phyloP scores from a whole-genome alignment of 225 moss, liverwort and hornwort species.

The Pleurozium schreberi region DNA sequence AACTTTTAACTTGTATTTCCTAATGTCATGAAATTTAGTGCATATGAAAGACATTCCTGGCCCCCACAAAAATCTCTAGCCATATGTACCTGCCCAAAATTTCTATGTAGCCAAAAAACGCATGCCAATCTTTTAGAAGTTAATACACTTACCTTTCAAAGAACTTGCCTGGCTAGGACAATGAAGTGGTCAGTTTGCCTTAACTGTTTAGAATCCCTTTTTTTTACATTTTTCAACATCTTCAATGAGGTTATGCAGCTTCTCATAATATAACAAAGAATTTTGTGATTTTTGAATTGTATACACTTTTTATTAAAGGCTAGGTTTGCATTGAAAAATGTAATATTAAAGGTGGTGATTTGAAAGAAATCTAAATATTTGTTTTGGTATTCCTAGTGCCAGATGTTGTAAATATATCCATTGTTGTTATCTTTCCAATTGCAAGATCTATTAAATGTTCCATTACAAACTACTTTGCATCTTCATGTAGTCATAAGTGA shows the following conservation, averaged over 20 bases:
- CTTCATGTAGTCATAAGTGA: neutral
- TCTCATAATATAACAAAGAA: neutral
- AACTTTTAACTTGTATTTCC: too few relatives aligned
- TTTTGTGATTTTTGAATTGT: neutral
- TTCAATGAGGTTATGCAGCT: neutral
- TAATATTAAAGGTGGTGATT: neutral
- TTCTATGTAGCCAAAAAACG: too few relatives aligned
- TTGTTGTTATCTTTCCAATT: neutral
- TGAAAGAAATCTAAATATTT: neutral
- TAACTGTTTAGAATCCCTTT: neutral
- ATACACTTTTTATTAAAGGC: neutral
- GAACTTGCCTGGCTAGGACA: neutral
- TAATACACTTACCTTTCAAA: neutral
- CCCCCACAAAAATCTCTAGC: too few relatives aligned
- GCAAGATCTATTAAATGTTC: neutral
- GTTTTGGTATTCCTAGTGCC: neutral
- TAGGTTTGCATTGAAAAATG: neutral
- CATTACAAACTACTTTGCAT: neutral
- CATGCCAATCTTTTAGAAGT: too few relatives aligned
- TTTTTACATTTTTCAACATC: neutral
- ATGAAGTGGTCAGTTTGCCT: neutral
- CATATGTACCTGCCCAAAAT: too few relatives aligned
- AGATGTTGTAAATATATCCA: neutral
- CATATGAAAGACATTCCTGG: too few relatives aligned
- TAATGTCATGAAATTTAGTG: too few relatives aligned